A percentile compares a stretch with the other conserved stretches of the same genome.
Conservation (phyloP, 2,329 filamentous ascomycete genomes). For the Neoarthrinium moseri region DNA sequence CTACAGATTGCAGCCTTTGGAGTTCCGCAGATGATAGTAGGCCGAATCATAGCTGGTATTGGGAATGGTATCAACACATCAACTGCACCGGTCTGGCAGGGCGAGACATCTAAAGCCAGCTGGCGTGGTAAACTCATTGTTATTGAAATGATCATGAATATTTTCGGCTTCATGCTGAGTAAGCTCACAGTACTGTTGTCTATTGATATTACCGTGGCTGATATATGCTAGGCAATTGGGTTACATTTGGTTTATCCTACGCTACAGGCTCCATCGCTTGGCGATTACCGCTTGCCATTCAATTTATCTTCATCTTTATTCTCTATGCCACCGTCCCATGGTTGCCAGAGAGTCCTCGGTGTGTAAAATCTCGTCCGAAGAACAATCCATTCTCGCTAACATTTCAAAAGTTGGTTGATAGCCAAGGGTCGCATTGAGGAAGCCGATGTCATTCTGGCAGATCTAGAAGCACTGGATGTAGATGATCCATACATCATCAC, state of each 20-base stretch:
- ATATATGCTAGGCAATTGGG: constrained; percentile 31
- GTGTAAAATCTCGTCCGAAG: neutral
- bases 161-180: constrained; percentile 28
- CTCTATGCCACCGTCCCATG: constrained; percentile 26
- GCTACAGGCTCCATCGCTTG: constrained; percentile 34
- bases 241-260: constrained; percentile 38
- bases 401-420: constrained; percentile 21
- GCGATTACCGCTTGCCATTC: constrained; percentile 45
- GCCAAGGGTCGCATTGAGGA: constrained; percentile 25
- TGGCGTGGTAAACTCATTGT: constrained; percentile 31
- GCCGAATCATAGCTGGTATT: constrained; percentile 46
- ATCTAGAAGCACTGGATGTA: constrained; percentile 20
- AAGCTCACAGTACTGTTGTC: neutral
- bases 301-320: constrained; percentile 39
- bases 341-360: constrained; percentile 34
- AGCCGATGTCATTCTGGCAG: constrained; percentile 27
- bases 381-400: neutral
- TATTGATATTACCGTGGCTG: constrained; percentile 9
- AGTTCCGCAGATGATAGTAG: constrained; percentile 39
- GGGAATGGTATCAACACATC: constrained; percentile 42
- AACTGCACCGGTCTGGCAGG: constrained; percentile 37
- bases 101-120: constrained; percentile 32
- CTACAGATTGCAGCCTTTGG: constrained; percentile 33
- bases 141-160: constrained; percentile 30
- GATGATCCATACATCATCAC: constrained; percentile 23